These are phyloP conservation scores for Phaeosphaeriaceae sp. DNA, from an alignment of 2,329 filamentous ascomycete species.

Conservation along the genomic window DNA sequence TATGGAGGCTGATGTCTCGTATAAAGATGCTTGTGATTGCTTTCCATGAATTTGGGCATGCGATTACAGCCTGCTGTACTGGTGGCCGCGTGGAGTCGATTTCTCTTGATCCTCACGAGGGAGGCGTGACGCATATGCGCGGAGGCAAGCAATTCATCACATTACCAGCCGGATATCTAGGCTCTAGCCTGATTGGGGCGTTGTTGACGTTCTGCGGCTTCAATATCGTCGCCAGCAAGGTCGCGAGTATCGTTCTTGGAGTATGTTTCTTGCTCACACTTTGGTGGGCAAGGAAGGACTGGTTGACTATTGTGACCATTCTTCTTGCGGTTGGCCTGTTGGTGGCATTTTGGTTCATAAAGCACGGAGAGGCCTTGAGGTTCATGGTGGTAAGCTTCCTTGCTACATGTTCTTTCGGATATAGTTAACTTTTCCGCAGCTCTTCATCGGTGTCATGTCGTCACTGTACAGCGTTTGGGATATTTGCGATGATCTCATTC, in stretches of 20 bases:
- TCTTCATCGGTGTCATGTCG: conserved; percentile 85
- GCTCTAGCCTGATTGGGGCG: conserved; percentile 77
- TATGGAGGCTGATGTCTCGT: background rate
- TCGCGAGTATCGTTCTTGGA: conserved; percentile 76
- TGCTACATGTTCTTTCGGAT: background rate
- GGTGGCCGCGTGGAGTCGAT: conserved; percentile 78
- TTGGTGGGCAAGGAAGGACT: conserved; percentile 82
- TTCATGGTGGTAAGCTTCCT: conserved; percentile 68
- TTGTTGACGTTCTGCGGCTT: conserved; percentile 82
- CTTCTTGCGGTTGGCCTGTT: conserved; percentile 73
- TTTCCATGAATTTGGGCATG: conserved; percentile 81
- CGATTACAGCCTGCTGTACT: conserved; percentile 73
- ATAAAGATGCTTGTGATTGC: conserved; percentile 70
- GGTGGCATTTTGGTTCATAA: conserved; percentile 80
- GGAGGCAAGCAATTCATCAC: conserved; percentile 75
- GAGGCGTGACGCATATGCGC: conserved; percentile 78
- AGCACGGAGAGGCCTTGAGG: conserved; percentile 74
- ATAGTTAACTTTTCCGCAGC: conserved; percentile 41
- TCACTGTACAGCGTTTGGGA: conserved; percentile 84
- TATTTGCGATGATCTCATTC: conserved; percentile 82
- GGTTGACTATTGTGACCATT: conserved; percentile 76
- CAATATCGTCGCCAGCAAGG: conserved; percentile 79
- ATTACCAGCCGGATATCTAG: conserved; percentile 78
- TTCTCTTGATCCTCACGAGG: conserved; percentile 76
- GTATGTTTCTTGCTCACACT: conserved; percentile 79